These are phyloP conservation scores for Suillus placidus DNA, from an alignment of 768 basidiomycete genomes.

Conservation along the genomic window DNA sequence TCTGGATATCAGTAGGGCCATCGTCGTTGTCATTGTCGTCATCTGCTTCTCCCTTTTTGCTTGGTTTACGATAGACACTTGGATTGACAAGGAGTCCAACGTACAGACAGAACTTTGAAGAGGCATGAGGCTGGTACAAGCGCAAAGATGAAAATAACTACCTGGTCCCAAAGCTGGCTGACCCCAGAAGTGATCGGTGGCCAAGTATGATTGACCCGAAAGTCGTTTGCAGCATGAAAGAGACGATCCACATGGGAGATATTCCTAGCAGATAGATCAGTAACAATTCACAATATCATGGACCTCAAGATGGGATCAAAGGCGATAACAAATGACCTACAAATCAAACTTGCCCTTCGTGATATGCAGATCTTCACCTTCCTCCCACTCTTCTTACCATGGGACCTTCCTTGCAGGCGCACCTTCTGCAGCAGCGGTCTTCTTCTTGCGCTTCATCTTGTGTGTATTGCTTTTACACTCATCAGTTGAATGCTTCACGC, in stretches of 20 bases:
- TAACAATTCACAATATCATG: conserved; percentile 8
- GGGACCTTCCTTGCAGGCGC: conserved; percentile 31
- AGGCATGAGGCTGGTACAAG: neutral
- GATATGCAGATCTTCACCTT: conserved; percentile 53
- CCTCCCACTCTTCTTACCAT: conserved; percentile 79
- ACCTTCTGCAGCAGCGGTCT: conserved; percentile 21
- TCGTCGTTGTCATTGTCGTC: conserved; percentile 23
- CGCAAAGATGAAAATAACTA: conserved; percentile 29
- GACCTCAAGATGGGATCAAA: neutral
- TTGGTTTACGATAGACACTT: conserved; percentile 38
- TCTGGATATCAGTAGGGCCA: neutral
- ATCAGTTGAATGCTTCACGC: conserved; percentile 55
- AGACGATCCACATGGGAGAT: conserved; percentile 56
- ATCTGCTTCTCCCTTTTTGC: conserved; percentile 37
- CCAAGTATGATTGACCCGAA: conserved; percentile 46
- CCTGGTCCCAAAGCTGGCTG: conserved; percentile 65
- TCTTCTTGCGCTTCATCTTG: conserved; percentile 50
- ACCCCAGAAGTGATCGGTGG: conserved; percentile 35
- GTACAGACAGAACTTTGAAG: conserved; percentile 61
- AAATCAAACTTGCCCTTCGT: conserved; percentile 46
- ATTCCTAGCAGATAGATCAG: conserved; percentile 36
- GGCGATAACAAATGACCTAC: conserved; percentile 41
- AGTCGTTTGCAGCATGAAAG: conserved; percentile 60
- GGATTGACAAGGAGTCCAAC: conserved; percentile 57
- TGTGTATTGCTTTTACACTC: conserved; percentile 57